Conservation (phyloP, 2,329 filamentous ascomycete species). For the Colletotrichum theobromicola region DNA sequence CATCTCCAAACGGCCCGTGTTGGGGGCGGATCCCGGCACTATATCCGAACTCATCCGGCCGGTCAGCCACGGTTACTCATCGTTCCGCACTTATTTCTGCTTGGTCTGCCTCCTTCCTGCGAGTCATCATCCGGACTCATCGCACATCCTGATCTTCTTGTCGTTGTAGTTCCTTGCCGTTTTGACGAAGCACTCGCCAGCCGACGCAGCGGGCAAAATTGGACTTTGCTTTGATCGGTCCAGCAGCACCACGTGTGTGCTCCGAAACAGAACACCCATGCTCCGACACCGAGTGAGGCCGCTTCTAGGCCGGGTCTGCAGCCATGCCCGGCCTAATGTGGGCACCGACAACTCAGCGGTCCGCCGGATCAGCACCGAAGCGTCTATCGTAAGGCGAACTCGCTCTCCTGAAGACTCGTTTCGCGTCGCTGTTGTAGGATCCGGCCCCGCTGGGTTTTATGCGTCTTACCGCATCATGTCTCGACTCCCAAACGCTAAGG, state of each 20-base stretch:
- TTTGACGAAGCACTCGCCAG: neutral
- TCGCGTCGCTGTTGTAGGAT: slow-evolving; percentile 87
- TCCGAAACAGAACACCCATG: neutral
- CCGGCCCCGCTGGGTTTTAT: slow-evolving; percentile 96
- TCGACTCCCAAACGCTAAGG: slow-evolving; percentile 70
- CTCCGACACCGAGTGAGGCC: neutral
- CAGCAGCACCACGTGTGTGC: neutral
- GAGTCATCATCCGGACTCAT: neutral
- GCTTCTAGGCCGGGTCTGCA: neutral
- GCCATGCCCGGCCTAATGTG: neutral
- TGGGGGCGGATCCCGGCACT: neutral
- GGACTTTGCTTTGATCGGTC: neutral
- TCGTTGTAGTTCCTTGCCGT: neutral
- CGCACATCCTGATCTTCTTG: neutral
- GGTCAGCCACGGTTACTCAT: neutral
- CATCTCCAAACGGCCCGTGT: neutral
- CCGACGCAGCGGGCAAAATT: neutral
- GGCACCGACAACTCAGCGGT: neutral
- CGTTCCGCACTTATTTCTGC: neutral
- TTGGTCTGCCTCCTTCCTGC: neutral
- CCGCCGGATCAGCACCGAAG: neutral
- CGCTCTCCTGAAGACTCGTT: slow-evolving; percentile 49
- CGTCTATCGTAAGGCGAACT: neutral
- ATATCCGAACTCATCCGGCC: neutral
- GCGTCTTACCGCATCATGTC: slow-evolving; percentile 85